These are phyloP conservation scores for Metarhizium anisopliae DNA, from an alignment of 2,329 filamentous ascomycete species.

Conservation along the genomic window DNA sequence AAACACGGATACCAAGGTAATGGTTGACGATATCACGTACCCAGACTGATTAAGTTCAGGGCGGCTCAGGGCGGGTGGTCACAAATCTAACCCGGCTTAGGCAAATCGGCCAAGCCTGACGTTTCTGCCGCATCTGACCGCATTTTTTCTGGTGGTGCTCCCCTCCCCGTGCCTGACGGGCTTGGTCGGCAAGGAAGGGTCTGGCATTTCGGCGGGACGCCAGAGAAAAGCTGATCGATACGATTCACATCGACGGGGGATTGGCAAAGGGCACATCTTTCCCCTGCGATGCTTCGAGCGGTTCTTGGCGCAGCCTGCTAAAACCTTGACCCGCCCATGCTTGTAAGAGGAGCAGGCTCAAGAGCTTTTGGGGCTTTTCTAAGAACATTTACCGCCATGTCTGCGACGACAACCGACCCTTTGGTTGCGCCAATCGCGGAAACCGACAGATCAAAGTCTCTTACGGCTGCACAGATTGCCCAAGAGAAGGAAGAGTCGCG, in stretches of 20 bases:
- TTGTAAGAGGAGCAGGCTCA: constrained; percentile 7
- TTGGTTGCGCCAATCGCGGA: constrained; percentile 6
- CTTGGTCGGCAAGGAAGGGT: no score
- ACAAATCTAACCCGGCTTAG: background rate
- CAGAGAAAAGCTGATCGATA: no score
- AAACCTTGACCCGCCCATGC: constrained; percentile 7
- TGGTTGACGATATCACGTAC: no score
- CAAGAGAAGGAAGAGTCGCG: background rate
- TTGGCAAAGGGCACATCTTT: background rate
- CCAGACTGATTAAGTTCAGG: background rate
- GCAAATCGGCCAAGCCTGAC: background rate
- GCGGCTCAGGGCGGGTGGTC: background rate
- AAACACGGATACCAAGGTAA: background rate
- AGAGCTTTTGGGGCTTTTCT: constrained; percentile 8
- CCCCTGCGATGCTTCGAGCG: background rate
- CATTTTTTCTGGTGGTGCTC: background rate
- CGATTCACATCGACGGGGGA: background rate
- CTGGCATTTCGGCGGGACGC: no score
- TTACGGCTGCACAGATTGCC: constrained; percentile 1
- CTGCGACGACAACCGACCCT: constrained; percentile 1
- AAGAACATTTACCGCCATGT: constrained; percentile 9
- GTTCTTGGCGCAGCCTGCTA: background rate
- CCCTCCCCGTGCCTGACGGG: no score
- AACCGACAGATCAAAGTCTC: constrained; percentile 1
- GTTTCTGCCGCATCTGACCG: constrained; percentile 4